Conservation (phyloP, 2,329 filamentous ascomycete species). For the Escovopsis sp. region DNA sequence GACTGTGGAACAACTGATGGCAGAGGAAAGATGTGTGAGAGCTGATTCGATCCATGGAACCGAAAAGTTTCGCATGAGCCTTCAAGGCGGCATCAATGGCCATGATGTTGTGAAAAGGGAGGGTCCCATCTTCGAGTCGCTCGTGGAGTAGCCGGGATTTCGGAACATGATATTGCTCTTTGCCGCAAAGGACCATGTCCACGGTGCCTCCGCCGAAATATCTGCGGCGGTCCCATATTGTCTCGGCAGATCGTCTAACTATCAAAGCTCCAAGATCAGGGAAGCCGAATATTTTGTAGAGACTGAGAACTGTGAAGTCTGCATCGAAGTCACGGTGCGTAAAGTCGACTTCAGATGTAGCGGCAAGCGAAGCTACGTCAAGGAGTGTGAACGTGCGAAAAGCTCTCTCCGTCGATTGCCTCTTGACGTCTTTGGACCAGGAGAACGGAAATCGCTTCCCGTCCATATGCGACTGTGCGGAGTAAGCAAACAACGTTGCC, state of each 20-base stretch:
- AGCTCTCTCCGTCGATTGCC: conserved; percentile 6
- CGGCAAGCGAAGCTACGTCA: conserved; percentile 69
- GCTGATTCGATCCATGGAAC: conserved; percentile 53
- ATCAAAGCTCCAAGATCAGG: conserved; percentile 80
- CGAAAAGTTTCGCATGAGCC: conserved; percentile 54
- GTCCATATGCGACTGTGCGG: conserved; percentile 88
- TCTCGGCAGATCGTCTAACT: conserved; percentile 55
- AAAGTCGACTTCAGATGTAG: conserved; percentile 64
- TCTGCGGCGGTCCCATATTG: conserved; percentile 48
- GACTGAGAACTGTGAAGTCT: conserved; percentile 76
- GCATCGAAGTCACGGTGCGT: conserved; percentile 45
- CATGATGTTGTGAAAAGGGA: conserved; percentile 82
- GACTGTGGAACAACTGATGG: conserved; percentile 38
- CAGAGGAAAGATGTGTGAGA: conserved; percentile 56
- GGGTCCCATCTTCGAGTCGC: conserved; percentile 75
- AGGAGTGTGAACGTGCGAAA: conserved; percentile 50
- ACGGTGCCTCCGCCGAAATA: conserved; percentile 96
- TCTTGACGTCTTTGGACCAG: conserved; percentile 45
- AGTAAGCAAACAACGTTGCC: conserved; percentile 56
- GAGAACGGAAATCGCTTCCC: conserved; percentile 57
- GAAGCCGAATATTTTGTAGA: conserved; percentile 98
- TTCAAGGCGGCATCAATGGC: conserved; percentile 64
- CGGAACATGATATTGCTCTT: conserved; percentile 67
- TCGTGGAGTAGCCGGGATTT: conserved; percentile 64
- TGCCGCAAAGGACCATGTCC: conserved; percentile 68